These are phyloP conservation scores for Nymphaea thermarum DNA, from an alignment of 164 flowering plant species.

Conservation along the genomic window DNA sequence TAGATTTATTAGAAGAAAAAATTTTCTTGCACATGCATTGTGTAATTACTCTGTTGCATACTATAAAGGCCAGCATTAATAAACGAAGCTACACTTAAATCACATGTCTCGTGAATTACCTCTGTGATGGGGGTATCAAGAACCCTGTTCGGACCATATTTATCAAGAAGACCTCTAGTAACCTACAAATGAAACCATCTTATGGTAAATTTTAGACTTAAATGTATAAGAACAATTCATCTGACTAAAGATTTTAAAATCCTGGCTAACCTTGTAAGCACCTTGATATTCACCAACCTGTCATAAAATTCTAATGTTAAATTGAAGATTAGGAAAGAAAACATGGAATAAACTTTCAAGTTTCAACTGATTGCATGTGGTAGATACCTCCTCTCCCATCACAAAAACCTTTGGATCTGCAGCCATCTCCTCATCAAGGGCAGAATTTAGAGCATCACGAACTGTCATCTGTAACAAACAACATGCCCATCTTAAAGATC, in stretches of 20 bases:
- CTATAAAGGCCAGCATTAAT: too few species aligned
- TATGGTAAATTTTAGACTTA: neutral
- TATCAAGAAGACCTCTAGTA: slow-evolving; percentile 81
- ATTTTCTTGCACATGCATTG: too few species aligned
- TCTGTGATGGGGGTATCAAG: slow-evolving; percentile 96
- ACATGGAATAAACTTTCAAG: neutral
- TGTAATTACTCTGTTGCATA: too few species aligned
- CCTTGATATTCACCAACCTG: slow-evolving; percentile 99
- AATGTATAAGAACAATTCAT: too few species aligned
- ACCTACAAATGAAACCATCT: slow-evolving; percentile 29
- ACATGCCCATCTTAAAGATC: neutral
- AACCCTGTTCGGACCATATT: slow-evolving; percentile 95
- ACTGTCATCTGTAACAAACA: slow-evolving; percentile 31
- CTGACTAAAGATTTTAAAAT: neutral
- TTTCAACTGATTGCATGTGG: neutral
- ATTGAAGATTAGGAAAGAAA: slow-evolving; percentile 1
- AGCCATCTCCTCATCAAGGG: slow-evolving; percentile 63
- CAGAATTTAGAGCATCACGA: slow-evolving; percentile 54
- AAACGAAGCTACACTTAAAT: too few species aligned
- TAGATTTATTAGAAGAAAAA: too few species aligned
- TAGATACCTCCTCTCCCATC: slow-evolving; percentile 53
- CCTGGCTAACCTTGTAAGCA: slow-evolving; percentile 83
- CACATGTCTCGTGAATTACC: slow-evolving; percentile 21
- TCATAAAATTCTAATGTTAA: slow-evolving; percentile 4
- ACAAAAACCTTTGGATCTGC: slow-evolving; percentile 52